phyloP scores from a whole-genome alignment of 257 asterid species.

The Gentiana straminea region DNA sequence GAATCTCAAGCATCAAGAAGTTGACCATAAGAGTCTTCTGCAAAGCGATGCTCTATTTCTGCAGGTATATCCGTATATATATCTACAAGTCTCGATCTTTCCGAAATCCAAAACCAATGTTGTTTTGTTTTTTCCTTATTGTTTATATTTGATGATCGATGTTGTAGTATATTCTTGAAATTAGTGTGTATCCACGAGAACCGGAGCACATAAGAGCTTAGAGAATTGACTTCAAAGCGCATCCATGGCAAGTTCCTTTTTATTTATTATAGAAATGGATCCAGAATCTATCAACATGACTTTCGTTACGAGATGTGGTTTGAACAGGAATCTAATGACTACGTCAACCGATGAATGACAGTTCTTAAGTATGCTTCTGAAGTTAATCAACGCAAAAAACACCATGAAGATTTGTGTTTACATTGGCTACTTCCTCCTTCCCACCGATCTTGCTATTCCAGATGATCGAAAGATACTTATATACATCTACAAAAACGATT shows the following conservation, averaged over 20 bases:
- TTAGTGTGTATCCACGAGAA: slow-evolving; percentile 84
- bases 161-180: slow-evolving; percentile 69
- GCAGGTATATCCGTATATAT: too few species aligned
- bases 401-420: slow-evolving; percentile 29
- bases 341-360: slow-evolving; percentile 29
- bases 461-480: slow-evolving; percentile 21
- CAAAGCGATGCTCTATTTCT: slow-evolving; percentile 27
- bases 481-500: too few species aligned
- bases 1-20: too few species aligned
- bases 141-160: too few species aligned
- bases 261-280: too few species aligned
- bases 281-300: too few species aligned
- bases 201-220: slow-evolving; percentile 72
- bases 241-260: slow-evolving; percentile 53
- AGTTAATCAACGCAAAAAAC: slow-evolving; percentile 22
- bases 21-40: slow-evolving; percentile 24
- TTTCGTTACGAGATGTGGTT: too few species aligned
- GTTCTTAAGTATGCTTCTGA: slow-evolving; percentile 23
- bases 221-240: slow-evolving; percentile 84
- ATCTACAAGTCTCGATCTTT: too few species aligned
- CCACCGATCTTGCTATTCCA: slow-evolving; percentile 26
- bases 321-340: slow-evolving; percentile 24
- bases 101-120: too few species aligned
- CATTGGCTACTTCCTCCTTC: slow-evolving; percentile 26
- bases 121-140: neutral